Evolutionary conservation across 129 eudicot genomes (phyloP).

Genomic region (Saussurea involucrata): DNA sequence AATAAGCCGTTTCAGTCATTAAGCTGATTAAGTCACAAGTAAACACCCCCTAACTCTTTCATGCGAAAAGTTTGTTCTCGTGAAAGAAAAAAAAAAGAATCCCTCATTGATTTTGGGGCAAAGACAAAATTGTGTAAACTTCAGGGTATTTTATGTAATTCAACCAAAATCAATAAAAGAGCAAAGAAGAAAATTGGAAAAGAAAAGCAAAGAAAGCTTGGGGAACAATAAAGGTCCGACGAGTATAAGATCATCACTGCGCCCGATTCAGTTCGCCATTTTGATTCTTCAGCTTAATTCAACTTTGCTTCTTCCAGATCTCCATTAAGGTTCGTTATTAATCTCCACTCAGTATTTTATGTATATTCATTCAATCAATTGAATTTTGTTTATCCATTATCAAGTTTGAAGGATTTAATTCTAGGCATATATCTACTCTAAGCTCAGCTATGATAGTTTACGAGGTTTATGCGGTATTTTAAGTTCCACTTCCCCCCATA

Average conservation of each 20-base stretch:
- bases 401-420: neutral
- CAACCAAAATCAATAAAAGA: neutral
- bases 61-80: too few relatives aligned
- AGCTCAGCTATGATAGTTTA: neutral
- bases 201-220: slow-evolving; percentile 11
- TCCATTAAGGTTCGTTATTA: slow-evolving; percentile 10
- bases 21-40: too few relatives aligned
- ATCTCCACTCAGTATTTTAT: neutral
- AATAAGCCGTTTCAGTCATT: too few relatives aligned
- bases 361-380: neutral
- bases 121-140: neutral
- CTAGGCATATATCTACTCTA: neutral
- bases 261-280: slow-evolving; percentile 9
- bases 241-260: slow-evolving; percentile 2
- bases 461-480: slow-evolving; percentile 12
- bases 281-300: slow-evolving; percentile 12
- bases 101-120: neutral
- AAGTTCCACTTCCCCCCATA: neutral
- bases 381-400: neutral
- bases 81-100: too few relatives aligned
- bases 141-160: slow-evolving; percentile 9
- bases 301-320: slow-evolving; percentile 7
- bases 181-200: neutral
- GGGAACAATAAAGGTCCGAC: slow-evolving; percentile 21
- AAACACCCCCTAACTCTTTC: too few relatives aligned